Conservation (phyloP, 108 stramenopile species). For the Parietichytrium sp. region DNA sequence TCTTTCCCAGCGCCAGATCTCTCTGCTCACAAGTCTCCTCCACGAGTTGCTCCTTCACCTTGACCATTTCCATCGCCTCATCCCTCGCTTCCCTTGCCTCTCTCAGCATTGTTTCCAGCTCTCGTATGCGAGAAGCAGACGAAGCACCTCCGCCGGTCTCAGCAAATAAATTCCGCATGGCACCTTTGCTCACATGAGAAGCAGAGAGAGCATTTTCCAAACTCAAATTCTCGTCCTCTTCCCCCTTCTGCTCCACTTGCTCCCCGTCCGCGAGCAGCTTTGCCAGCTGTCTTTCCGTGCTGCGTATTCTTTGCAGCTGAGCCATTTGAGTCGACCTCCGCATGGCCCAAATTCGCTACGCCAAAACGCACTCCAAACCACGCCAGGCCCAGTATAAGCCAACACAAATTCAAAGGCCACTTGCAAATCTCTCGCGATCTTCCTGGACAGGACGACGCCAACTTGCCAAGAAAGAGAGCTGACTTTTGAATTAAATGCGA, state of each 20-base stretch:
- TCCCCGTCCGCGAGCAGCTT: conserved; percentile 3
- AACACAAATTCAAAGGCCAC: no score
- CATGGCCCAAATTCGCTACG: no score
- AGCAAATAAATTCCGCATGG: no score
- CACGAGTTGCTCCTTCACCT: background rate
- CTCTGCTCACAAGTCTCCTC: background rate
- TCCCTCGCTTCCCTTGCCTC: background rate
- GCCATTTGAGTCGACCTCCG: no score
- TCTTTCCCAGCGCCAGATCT: background rate
- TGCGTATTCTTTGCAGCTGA: no score
- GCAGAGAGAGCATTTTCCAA: background rate
- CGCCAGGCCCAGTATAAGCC: no score
- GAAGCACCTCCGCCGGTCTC: background rate
- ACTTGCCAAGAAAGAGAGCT: no score
- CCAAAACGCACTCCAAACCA: no score
- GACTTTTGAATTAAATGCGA: no score
- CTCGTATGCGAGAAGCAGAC: background rate
- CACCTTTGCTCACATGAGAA: no score
- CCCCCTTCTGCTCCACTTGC: background rate
- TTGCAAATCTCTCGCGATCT: no score
- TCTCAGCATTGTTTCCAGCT: background rate
- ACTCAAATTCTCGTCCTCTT: background rate
- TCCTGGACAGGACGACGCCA: no score
- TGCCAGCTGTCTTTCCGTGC: background rate
- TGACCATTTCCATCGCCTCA: background rate